These are phyloP conservation scores for Clavaria fumosa DNA, from an alignment of 768 basidiomycete genomes.

Conservation along the genomic window DNA sequence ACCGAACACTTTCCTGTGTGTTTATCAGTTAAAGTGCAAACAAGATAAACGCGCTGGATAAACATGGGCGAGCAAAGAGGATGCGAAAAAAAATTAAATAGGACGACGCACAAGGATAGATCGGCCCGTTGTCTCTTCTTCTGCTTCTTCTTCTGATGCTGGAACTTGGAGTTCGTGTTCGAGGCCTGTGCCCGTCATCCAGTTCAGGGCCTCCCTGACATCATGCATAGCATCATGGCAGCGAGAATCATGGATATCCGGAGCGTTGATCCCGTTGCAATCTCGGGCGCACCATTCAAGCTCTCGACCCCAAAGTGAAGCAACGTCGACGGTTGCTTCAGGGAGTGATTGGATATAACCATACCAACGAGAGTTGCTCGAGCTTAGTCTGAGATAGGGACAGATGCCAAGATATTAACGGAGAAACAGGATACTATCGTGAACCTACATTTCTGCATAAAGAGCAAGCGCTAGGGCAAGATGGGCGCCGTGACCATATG, in stretches of 20 bases:
- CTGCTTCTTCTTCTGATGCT: too few relatives aligned
- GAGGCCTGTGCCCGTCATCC: constrained; percentile 31
- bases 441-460: constrained; percentile 44
- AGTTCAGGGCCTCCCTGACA: constrained; percentile 19
- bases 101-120: constrained; percentile 2
- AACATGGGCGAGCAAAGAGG: neutral
- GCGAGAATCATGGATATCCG: neutral
- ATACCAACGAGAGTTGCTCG: constrained; percentile 42
- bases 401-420: constrained; percentile 4
- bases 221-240: constrained; percentile 12
- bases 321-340: constrained; percentile 33
- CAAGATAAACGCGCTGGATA: neutral
- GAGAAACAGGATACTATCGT: constrained; percentile 4
- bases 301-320: constrained; percentile 40
- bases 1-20: constrained; percentile 20
- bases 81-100: neutral
- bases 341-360: constrained; percentile 56
- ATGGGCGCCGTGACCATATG: constrained; percentile 43
- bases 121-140: constrained; percentile 4
- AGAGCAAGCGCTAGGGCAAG: constrained; percentile 48
- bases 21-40: constrained; percentile 1
- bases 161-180: too few relatives aligned
- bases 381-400: constrained; percentile 22
- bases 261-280: constrained; percentile 4
- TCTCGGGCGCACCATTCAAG: neutral